Base-by-base conservation (phyloP, 345 rosid species). In the Ailanthus altissimus region DNA sequence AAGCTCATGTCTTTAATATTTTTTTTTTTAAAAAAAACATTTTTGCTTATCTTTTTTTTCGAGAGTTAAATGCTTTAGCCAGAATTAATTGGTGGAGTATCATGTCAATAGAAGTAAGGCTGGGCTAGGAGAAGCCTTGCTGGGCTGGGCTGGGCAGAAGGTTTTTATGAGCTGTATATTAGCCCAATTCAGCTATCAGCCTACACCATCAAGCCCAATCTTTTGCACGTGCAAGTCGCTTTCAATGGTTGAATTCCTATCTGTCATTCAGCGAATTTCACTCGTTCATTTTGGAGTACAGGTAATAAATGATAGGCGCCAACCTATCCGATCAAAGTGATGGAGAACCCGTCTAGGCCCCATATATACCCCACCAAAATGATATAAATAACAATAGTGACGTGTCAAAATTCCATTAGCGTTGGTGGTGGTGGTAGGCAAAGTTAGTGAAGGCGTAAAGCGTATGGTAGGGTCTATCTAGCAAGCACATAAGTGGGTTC, bases 381-480 rank as follows among this genome's bases (percentile, higher is more conserved):
- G 62, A 53, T 54, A 54, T 20, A 70, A 72, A 72, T 14, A 15
- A 60, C 5, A 20, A 15, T 23, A 25, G 4, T 16, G 23, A 21
- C 68, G 68, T 73, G 76, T 73, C 67, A 25, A 43, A 71, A 5
- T 47, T 14, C 18, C 43, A 59, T 60, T 59, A 26, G 57, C 16
- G 54, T 3, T 6, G 46, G 54, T 42, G 56, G 56, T 58, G 75
- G 43, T 51, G 49, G 62, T 70, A 54, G 66, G 66, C 53, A 72
- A 54, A 21, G 75, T 40, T 14, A 6, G 38, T 21, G 63, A 0
- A 54, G 50, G 63, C 38, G 62, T 14, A 28, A 50, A 46, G 28
- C 43, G 26, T 26, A 43, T 5, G 60, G 66, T 14, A 54, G 66
- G 66, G 54, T 57, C 51, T 21, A 11, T 16, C 5, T 36, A 54